These are phyloP conservation scores for Aspergillus sp. DNA, from an alignment of 2,329 filamentous ascomycete species.

Conservation along the genomic window DNA sequence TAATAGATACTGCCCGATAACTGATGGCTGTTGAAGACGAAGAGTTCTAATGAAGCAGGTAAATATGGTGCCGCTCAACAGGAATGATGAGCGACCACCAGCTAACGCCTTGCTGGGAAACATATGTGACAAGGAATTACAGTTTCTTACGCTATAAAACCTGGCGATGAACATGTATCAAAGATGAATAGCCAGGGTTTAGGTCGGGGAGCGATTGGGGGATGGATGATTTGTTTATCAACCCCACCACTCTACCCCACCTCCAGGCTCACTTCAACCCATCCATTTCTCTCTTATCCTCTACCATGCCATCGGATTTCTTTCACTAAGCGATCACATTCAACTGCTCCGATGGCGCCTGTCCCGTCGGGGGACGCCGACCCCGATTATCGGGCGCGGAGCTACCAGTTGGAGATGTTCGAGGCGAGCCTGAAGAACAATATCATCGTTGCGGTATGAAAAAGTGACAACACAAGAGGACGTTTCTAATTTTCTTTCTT, in stretches of 20 bases:
- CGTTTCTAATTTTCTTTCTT: conserved; percentile 1
- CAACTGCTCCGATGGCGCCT: conserved; percentile 12
- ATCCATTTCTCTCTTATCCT: background rate
- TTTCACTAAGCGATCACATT: background rate
- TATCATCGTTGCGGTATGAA: conserved; percentile 66
- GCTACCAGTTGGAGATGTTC: conserved; percentile 76
- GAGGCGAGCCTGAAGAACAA: conserved; percentile 67
- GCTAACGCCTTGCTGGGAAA: no score
- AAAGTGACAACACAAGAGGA: background rate
- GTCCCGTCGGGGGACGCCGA: conserved; percentile 2
- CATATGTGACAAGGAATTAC: no score
- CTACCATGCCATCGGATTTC: background rate
- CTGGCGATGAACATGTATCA: no score
- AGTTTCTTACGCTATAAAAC: no score
- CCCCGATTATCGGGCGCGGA: conserved; percentile 41
- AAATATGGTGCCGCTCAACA: no score
- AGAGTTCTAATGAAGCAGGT: no score
- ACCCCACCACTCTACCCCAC: background rate
- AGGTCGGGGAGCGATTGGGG: background rate
- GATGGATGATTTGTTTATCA: background rate
- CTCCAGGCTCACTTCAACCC: background rate
- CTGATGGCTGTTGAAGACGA: no score
- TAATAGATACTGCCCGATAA: no score
- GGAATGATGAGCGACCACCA: no score
- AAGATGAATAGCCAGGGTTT: no score